These are phyloP conservation scores for Notholithocarpus densiflorus DNA, from an alignment of 306 rosid species.

Conservation along the genomic window DNA sequence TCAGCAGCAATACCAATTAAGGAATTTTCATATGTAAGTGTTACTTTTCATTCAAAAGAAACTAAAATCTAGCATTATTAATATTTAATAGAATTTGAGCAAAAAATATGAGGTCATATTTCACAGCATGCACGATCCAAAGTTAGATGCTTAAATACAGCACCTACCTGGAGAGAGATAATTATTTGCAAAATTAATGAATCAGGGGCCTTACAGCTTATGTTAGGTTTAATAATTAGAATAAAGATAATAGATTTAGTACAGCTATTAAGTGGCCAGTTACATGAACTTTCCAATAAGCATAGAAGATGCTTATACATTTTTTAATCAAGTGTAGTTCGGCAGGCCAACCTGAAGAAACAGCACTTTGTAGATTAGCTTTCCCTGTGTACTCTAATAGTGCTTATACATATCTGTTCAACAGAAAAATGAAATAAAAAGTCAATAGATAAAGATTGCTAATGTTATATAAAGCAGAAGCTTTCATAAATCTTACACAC, in stretches of 20 bases:
- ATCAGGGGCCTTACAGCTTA: background rate
- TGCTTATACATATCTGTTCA: slow-evolving; percentile 84
- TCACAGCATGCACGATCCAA: background rate
- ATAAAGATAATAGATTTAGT: no score
- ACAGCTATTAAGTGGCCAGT: no score
- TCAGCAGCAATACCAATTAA: no score
- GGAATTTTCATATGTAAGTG: no score
- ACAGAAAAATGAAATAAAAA: background rate
- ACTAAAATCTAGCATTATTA: no score
- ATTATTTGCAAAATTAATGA: background rate
- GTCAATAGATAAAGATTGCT: background rate
- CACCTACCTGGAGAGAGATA: background rate
- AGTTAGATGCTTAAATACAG: background rate
- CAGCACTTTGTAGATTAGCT: slow-evolving; percentile 50
- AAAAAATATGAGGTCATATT: background rate
- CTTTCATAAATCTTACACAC: slow-evolving; percentile 2
- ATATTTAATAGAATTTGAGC: background rate
- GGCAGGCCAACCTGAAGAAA: slow-evolving; percentile 92
- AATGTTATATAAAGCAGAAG: slow-evolving; percentile 3
- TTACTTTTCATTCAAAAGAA: background rate
- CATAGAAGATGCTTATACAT: slow-evolving; percentile 45
- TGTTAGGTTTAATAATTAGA: no score
- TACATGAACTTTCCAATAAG: background rate
- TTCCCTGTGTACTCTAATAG: slow-evolving; percentile 58
- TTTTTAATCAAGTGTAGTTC: slow-evolving; percentile 78